Base-by-base conservation (phyloP, 306 rosid species). In the Glycine soja region DNA sequence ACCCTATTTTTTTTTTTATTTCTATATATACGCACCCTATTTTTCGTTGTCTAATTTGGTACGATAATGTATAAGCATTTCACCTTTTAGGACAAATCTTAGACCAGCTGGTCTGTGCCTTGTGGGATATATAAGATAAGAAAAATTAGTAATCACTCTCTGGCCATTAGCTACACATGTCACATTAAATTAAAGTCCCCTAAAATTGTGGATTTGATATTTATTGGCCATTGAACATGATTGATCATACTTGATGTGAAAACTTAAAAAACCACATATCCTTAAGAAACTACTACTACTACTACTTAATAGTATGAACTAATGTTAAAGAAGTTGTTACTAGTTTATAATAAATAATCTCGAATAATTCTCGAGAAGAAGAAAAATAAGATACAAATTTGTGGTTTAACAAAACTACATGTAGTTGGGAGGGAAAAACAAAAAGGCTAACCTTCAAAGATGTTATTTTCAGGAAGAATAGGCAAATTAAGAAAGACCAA, bases 391-490 rank as follows among this genome's bases (percentile, higher is more conserved):
- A 83, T 61, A 75, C 76, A 76, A 76, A 59, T 80, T 32, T 18
- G 70, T 59, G 34, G 78, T 46, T 65, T 63, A 76, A 77, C 58
- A 76, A 80, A 59, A 48, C 46, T 80, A 63, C 15, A 61, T 7
- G 66, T 13, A n/a, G 74, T 36, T n/a, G 16, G 16, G 16, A 2
- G 40, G 12, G 19, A 19, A 47, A 47, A 69, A 24, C 30, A 24
- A 48, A 47, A 51, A 36, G 34, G 61, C 5, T 77, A 77, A 66
- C 75, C 75, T 53, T 48, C n/a, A 58, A 61, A 78, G 53, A 57
- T 70, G 84, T 78, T 78, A 79, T 81, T 87, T 3, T 7, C 2
- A 80, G 48, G 79, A 62, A 46, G 71, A 86, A 76, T 16, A 32
- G 69, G 74, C 18, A 81, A 75, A 74, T 69, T 5, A 81, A 50